Evolutionary conservation across 768 basidiomycete genomes (phyloP).

Genomic region (Dictyophora rubrovolvata): DNA sequence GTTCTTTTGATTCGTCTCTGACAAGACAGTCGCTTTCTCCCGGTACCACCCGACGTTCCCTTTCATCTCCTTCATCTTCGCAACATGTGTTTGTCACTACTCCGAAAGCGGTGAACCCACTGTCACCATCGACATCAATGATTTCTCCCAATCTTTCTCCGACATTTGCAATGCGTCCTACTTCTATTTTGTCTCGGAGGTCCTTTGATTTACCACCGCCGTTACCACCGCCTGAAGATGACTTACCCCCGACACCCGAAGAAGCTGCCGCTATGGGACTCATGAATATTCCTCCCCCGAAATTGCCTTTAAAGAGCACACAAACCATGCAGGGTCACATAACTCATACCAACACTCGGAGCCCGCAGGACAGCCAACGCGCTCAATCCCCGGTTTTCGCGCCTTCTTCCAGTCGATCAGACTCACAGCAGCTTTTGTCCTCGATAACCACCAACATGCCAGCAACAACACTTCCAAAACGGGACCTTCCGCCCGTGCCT

Average conservation of each 20-base stretch:
- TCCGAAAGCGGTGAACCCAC: background rate
- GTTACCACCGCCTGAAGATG: slow-evolving; percentile 3
- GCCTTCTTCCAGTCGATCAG: background rate
- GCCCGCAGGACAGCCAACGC: background rate
- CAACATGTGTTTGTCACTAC: background rate
- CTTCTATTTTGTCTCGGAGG: background rate
- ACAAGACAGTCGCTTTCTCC: background rate
- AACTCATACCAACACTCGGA: background rate
- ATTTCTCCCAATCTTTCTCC: background rate
- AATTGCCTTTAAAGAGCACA: background rate
- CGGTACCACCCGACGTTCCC: no score
- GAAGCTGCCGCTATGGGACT: background rate
- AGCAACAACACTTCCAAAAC: background rate
- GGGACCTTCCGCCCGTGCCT: background rate
- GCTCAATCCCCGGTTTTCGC: background rate
- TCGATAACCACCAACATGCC: background rate
- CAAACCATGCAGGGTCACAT: background rate
- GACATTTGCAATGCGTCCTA: background rate
- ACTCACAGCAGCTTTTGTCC: background rate
- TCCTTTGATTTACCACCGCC: slow-evolving; percentile 6
- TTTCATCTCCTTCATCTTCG: background rate
- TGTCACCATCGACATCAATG: background rate
- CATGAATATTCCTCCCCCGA: background rate
- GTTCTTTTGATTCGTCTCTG: background rate
- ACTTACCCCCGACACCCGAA: background rate